Evolutionary conservation across 2,329 filamentous ascomycete genomes (phyloP).

Genomic region (Neodidymelliopsis sp.): DNA sequence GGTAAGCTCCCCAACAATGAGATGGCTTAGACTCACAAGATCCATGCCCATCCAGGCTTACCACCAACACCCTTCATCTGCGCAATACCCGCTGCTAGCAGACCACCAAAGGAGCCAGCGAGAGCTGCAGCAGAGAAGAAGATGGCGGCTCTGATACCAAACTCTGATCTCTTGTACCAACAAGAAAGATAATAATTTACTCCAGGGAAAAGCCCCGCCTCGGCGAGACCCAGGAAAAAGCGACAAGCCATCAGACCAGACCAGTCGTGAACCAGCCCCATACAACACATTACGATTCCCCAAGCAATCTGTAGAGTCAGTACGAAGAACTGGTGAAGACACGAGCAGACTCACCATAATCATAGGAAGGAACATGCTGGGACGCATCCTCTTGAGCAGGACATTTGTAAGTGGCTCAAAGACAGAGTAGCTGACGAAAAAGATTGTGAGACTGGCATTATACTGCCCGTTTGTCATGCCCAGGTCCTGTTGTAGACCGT

Average conservation of each 20-base stretch:
- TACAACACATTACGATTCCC: constrained; percentile 74
- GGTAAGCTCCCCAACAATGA: neutral
- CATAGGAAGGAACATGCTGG: constrained; percentile 79
- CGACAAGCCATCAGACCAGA: constrained; percentile 69
- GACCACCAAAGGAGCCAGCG: constrained; percentile 78
- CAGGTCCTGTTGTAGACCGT: constrained; percentile 66
- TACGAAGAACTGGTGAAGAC: neutral
- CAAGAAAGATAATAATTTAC: constrained; percentile 83
- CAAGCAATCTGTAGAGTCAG: constrained; percentile 47
- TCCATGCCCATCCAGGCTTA: constrained; percentile 54
- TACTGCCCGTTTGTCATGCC: constrained; percentile 71
- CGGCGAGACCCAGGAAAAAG: constrained; percentile 73
- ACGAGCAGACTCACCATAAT: constrained; percentile 70
- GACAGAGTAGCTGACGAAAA: constrained; percentile 84
- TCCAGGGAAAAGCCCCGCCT: constrained; percentile 70
- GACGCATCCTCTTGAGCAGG: constrained; percentile 76
- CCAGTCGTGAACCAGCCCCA: constrained; percentile 71
- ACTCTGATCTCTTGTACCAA: constrained; percentile 83
- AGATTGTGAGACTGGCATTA: constrained; percentile 79
- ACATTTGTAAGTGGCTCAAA: constrained; percentile 83
- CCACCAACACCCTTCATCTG: constrained; percentile 70
- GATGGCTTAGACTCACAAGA: constrained; percentile 44
- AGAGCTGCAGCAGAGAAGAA: constrained; percentile 86
- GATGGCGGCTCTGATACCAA: constrained; percentile 79
- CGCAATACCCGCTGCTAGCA: constrained; percentile 75